A percentile compares a stretch with the other conserved stretches of the same genome.
Evolutionary conservation across 345 rosid species (phyloP).

Genomic region (Eucalyptus pauciflora): DNA sequence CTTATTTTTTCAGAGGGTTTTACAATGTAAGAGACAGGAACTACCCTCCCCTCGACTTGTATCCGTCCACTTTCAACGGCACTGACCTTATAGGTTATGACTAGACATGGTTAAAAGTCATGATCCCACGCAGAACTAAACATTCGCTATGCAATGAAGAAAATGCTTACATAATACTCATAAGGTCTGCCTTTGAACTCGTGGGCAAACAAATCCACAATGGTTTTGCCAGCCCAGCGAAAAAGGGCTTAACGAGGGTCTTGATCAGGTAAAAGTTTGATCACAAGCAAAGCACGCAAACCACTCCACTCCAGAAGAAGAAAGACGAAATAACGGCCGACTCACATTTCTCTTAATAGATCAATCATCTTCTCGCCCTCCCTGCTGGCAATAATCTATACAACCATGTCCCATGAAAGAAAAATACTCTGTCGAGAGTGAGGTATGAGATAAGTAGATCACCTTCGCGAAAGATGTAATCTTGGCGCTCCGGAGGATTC

Average conservation of each 20-base stretch:
- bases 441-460: not conserved
- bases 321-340: not conserved
- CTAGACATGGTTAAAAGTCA: not conserved
- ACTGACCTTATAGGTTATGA: slow-evolving; percentile 37
- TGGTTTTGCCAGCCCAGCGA: slow-evolving; percentile 81
- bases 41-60: slow-evolving; percentile 69
- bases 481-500: slow-evolving; percentile 48
- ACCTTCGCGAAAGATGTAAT: slow-evolving; percentile 69
- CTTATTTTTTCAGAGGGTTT: slow-evolving; percentile 76
- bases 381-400: not conserved
- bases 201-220: slow-evolving; percentile 78
- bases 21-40: slow-evolving; percentile 66
- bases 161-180: slow-evolving; percentile 59
- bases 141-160: not conserved
- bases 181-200: slow-evolving; percentile 82
- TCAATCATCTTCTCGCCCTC: not conserved
- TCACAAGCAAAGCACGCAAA: not conserved
- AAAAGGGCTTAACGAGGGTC: not conserved
- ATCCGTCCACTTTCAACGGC: slow-evolving; percentile 83
- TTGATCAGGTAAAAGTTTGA: not conserved
- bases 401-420: not conserved
- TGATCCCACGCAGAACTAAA: not conserved
- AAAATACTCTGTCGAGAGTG: not conserved
- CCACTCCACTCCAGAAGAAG: not conserved
- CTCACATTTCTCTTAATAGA: slow-evolving; percentile 24